A percentile compares a stretch with the other conserved stretches of the same genome.
These are phyloP conservation scores for Trichoderma parareesei DNA, from an alignment of 495 filamentous ascomycete species.

Conservation along the genomic window DNA sequence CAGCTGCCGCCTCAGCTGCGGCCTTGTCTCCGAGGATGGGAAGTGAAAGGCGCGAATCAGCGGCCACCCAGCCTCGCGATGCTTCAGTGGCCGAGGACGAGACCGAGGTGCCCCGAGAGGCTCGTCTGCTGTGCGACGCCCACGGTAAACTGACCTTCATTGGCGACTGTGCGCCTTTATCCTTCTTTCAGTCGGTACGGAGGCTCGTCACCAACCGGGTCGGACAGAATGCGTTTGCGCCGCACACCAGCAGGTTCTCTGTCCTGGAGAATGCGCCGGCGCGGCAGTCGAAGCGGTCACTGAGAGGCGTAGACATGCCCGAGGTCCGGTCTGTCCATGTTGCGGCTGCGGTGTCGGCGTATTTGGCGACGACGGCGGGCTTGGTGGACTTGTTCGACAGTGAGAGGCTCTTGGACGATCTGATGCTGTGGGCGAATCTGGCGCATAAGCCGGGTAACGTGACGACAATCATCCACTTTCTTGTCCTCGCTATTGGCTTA, in stretches of 20 bases:
- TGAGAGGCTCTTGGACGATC: constrained; percentile 19
- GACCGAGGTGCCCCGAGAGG: constrained; percentile 38
- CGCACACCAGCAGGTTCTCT: constrained; percentile 55
- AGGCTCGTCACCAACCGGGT: constrained; percentile 57
- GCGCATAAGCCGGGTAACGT: constrained; percentile 26
- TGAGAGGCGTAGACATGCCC: constrained; percentile 16
- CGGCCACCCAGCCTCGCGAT: background rate
- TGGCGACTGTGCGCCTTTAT: constrained; percentile 60
- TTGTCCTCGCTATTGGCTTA: constrained; percentile 54
- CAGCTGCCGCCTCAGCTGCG: too few relatives aligned
- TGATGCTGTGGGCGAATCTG: constrained; percentile 24
- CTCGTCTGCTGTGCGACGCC: constrained; percentile 48
- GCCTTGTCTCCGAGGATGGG: background rate
- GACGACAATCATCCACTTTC: constrained; percentile 47
- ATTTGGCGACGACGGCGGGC: constrained; percentile 31
- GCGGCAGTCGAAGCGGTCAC: constrained; percentile 12
- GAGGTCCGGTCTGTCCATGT: constrained; percentile 15
- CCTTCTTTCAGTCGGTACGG: constrained; percentile 59
- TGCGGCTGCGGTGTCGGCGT: constrained; percentile 23
- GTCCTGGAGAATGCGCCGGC: constrained; percentile 47
- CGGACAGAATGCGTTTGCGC: constrained; percentile 54
- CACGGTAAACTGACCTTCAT: constrained; percentile 57
- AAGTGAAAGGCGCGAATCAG: background rate
- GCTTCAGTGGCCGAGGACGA: constrained; percentile 25
- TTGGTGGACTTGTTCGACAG: constrained; percentile 35